Evolutionary conservation across 2,329 filamentous ascomycete species (phyloP), one percentile per base, ranked within the genome.

Genomic region (Alternaria metachromatica): DNA sequence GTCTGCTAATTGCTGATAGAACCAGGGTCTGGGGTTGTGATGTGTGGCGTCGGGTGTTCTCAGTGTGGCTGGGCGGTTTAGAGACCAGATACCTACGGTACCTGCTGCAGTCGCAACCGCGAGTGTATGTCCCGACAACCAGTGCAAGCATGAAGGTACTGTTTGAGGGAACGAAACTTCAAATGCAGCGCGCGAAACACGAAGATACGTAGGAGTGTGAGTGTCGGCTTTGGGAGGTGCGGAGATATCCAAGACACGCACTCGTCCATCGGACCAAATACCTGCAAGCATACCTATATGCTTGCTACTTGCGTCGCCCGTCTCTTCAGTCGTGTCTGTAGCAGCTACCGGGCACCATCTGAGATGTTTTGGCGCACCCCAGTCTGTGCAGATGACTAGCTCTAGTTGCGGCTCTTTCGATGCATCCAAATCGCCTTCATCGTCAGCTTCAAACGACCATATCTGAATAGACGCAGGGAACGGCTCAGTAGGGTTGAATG

Each of bases 51-150:
- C 15, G 12, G 46, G 12, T 18, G 46, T 46, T 26, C 63, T 49
- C 25, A 76, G 68, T 8, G 65, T 75, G 41, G 81, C 75, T 43
- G 78, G 76, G 57, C 81, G 77, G 30, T 82, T 71, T 56, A 83
- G 79, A 3, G 80, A 85, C 82, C 85, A 90, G 23, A 89, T 76
- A 5, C 83, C 85, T 5, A 89, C 77, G 58, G 81, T 86, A 4
- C 88, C 88, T 67, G 87, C 85, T 8, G 87, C 84, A 57, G 84
- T 86, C 28, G 85, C 86, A 20, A 85, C 84, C 4, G 84, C 84
- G 57, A 90, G 77, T 43, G 87, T 83, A 13, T 80, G 84, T 3
- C 83, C 81, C 11, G 86, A 88, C 13, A 89, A 76, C 87, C 88
- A 90, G 18, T 84, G 78, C 12, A 90, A 65, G 63, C 82, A 85